Evolutionary conservation across 2,329 filamentous ascomycete species (phyloP), one percentile per base, ranked within the genome.

Genomic region (Ascocoryne sarcoides): DNA sequence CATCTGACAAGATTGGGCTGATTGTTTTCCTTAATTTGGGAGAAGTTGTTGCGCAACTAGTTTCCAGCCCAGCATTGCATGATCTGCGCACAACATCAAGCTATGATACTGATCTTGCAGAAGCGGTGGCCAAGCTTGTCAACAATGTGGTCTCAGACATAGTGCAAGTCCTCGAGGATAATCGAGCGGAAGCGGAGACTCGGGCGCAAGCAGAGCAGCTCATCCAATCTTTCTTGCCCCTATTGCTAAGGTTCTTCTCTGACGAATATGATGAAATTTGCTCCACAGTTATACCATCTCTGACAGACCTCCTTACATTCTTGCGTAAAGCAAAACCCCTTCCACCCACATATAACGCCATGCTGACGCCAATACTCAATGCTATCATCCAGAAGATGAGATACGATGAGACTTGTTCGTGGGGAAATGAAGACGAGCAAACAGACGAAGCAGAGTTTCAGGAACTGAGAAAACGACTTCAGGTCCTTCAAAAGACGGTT

Each of bases 221-320:
- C 44, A 70, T 96, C 39, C 83, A 84, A 57, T 75, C 77, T 30
- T 96, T 96, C 60, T 69, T 95, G 19, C 87, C 89, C 0, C 82
- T 89, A 52, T 73, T 96, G 10, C 70, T 98, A 37, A 84, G 90
- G 29, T 95, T 95, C 69, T 95, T 98, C 65, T 84, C 88, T 17
- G 92, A 98, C 62, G 89, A 98, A 60, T 98, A 93, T 61, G 92
- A 98, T 62, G 92, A 98, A 66, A 82, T 98, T 52, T 96, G 92
- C 69, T 93, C 89, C 26, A 92, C 87, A 10, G 87, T 96, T 43
- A 94, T 98, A 46, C 85, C 89, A 16, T 90, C 86, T 28, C 76
- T 96, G 40, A 95, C 86, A 36, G 93, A 98, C 56, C 75, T 96
- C 36, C 75, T 98, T 45, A 88, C 87, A 19, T 90, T 94, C 60